A percentile compares a stretch with the other conserved stretches of the same genome.
Evolutionary conservation across 257 asterid genomes (phyloP).

Genomic region (Gentiana dahurica): DNA sequence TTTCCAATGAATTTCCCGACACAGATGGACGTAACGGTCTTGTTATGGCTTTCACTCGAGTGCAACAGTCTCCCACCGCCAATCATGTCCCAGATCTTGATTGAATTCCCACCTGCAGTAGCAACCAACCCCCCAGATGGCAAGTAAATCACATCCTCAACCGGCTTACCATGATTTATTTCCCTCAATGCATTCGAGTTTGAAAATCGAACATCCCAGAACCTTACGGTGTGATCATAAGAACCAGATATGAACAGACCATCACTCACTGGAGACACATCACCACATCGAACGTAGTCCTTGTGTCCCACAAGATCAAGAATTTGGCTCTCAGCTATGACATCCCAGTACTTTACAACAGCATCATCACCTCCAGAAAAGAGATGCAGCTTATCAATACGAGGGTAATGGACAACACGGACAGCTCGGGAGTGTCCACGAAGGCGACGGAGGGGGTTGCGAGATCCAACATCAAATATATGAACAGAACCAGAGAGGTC

Average conservation of each 20-base stretch:
- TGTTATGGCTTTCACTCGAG: constrained; percentile 88
- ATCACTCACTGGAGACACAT: constrained; percentile 65
- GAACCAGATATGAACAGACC: constrained; percentile 81
- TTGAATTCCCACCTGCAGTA: constrained; percentile 76
- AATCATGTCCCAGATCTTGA: constrained; percentile 86
- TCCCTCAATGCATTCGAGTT: constrained; percentile 46
- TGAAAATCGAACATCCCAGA: constrained; percentile 79
- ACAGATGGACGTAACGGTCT: constrained; percentile 77
- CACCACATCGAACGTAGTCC: constrained; percentile 89
- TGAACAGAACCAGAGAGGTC: constrained; percentile 64
- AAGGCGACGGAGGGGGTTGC: constrained; percentile 49
- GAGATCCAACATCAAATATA: constrained; percentile 63
- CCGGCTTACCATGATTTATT: constrained; percentile 76
- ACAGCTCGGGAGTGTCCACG: constrained; percentile 68
- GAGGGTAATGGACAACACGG: constrained; percentile 55
- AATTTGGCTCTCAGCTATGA: constrained; percentile 43
- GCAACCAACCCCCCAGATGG: constrained; percentile 89
- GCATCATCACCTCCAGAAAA: constrained; percentile 85
- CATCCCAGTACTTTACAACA: constrained; percentile 87
- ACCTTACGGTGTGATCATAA: constrained; percentile 62
- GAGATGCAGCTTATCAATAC: constrained; percentile 65
- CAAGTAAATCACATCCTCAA: constrained; percentile 78
- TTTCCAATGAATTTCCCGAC: constrained; percentile 46
- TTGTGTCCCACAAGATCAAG: constrained; percentile 62
- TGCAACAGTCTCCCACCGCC: constrained; percentile 87